Evolutionary conservation across 805 yeast species (phyloP).

Genomic region (Kodamaea kaohsiungensis): DNA sequence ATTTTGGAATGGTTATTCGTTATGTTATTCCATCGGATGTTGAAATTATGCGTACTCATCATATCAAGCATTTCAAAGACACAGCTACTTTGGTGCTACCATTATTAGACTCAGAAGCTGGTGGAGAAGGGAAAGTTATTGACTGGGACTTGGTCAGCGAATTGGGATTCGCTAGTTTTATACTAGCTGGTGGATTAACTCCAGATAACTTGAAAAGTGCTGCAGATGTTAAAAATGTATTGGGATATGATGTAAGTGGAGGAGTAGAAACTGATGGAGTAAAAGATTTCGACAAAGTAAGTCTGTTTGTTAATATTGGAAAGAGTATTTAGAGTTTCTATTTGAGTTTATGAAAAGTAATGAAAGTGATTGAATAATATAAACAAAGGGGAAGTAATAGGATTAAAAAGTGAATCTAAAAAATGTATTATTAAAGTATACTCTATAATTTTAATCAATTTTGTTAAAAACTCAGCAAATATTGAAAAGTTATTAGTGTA

Average conservation of each 20-base stretch:
- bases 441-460: too few relatives aligned
- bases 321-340: constrained; percentile 62
- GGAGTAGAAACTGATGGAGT: constrained; percentile 84
- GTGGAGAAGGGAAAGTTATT: constrained; percentile 86
- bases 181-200: constrained; percentile 89
- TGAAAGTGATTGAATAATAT: constrained; percentile 34
- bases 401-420: too few relatives aligned
- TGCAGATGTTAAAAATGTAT: constrained; percentile 51
- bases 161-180: constrained; percentile 43
- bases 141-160: constrained; percentile 58
- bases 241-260: constrained; percentile 93
- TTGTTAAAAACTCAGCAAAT: too few relatives aligned
- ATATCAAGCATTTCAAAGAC: constrained; percentile 15
- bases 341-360: constrained; percentile 30
- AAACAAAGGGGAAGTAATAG: too few relatives aligned
- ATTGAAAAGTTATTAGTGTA: too few relatives aligned
- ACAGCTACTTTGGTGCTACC: constrained; percentile 50
- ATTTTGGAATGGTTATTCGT: constrained; percentile 70
- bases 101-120: constrained; percentile 81
- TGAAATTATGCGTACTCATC: constrained; percentile 29
- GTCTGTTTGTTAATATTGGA: constrained; percentile 48
- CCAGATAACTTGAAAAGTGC: constrained; percentile 72
- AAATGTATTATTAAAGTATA: too few relatives aligned
- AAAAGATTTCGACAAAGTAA: constrained; percentile 69
- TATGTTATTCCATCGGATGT: constrained; percentile 60